Base-by-base conservation (phyloP, 306 rosid species). In the Citrullus mucosospermus region DNA sequence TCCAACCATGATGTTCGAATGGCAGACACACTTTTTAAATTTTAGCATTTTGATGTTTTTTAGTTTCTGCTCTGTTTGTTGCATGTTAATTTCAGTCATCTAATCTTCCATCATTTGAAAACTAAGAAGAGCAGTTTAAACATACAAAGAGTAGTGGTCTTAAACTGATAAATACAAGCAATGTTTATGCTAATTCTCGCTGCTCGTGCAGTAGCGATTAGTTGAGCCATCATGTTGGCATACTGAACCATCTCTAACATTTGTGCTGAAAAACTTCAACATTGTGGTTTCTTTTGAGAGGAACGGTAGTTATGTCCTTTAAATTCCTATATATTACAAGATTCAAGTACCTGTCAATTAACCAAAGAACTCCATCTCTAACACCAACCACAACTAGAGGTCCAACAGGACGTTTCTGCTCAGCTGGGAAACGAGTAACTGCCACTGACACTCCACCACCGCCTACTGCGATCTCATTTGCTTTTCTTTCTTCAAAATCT, bases 371-470 rank as follows among this genome's bases (percentile, higher is more conserved):
- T 70, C 99, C 99, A 85, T 95, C 99, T 82, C 85, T 88, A 77
- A 95, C 99, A 66, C 99, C 99, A 65, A 95, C 97, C 84, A 95
- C 89, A 82, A 92, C 87, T 60, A 95, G 88, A 63, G 97, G 97
- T 79, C 99, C 98, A 57, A 91, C 89, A 50, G 99, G 99, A 50
- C 99, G 97, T 87, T 95, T 95, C 88, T 95, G 99, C 91, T 95
- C 99, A 53, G 82, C 75, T 0, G 99, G 99, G 63, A 92, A 95
- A 57, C 97, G 99, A 76, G 99, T 95, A 66, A 92, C 91, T 28
- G 99, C 97, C 79, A 92, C 99, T 13, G 97, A 88, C 77, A 95
- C 97, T 16, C 99, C 99, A 75, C 99, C 99, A 63, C 99, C 99
- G 82, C 99, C 99, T 84, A 95, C 99, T 78, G 99, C 99, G 76